phyloP scores from a whole-genome alignment of 768 basidiomycete species.

The Tulasnella sp. region DNA sequence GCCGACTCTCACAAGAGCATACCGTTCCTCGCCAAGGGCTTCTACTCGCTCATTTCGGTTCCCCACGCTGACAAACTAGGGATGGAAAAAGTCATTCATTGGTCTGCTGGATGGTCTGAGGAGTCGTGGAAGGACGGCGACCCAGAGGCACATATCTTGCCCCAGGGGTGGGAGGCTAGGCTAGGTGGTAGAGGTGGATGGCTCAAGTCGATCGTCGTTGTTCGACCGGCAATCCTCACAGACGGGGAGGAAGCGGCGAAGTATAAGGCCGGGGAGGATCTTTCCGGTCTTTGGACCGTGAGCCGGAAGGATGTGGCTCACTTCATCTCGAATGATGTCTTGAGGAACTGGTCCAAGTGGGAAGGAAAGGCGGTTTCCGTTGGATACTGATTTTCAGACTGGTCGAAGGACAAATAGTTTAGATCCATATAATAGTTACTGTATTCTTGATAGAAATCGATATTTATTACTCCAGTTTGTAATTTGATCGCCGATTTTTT shows the following conservation, averaged over 20 bases:
- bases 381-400: conserved; percentile 1
- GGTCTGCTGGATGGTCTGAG: not conserved
- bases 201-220: not conserved
- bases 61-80: conserved; percentile 63
- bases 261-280: not conserved
- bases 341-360: not conserved
- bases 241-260: conserved; percentile 1
- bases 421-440: too few species aligned
- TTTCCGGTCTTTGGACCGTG: not conserved
- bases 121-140: conserved; percentile 9
- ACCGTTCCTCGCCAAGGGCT: conserved; percentile 46
- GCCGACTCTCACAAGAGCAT: conserved; percentile 43
- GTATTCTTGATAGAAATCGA: too few species aligned
- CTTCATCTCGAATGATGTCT: conserved; percentile 5
- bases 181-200: not conserved
- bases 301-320: conserved; percentile 15
- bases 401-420: too few species aligned
- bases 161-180: not conserved
- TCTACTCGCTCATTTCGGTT: conserved; percentile 46
- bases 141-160: not conserved
- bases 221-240: conserved; percentile 14
- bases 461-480: too few species aligned
- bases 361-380: not conserved
- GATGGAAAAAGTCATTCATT: conserved; percentile 42
- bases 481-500: too few species aligned